Evolutionary conservation across 768 basidiomycete species (phyloP).

Genomic region (Cyclocybe cylindracea): DNA sequence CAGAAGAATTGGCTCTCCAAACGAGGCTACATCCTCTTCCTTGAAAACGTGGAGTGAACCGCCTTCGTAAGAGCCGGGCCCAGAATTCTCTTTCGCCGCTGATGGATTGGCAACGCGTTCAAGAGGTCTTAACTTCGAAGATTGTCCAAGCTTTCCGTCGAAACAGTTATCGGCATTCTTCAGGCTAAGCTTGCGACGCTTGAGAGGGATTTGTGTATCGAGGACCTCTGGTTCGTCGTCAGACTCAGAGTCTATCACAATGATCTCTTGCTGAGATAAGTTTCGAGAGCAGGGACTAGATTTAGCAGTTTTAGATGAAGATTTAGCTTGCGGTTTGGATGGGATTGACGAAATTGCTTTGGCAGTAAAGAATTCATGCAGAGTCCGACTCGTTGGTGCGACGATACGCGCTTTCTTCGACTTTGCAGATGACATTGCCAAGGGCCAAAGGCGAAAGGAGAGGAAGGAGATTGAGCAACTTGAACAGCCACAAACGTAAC

Average conservation of each 20-base stretch:
- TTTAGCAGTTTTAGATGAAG: constrained; percentile 1
- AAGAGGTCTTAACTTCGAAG: background rate
- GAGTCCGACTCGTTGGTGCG: constrained; percentile 34
- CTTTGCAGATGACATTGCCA: constrained; percentile 36
- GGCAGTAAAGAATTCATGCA: constrained; percentile 47
- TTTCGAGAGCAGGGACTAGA: constrained; percentile 1
- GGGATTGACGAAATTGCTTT: constrained; percentile 7
- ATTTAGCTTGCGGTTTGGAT: background rate
- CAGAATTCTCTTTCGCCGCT: too few species aligned
- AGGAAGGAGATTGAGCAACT: background rate
- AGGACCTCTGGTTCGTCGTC: constrained; percentile 43
- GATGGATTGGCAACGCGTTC: too few species aligned
- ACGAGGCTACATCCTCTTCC: constrained; percentile 5
- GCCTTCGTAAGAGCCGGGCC: too few species aligned
- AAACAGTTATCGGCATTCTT: constrained; percentile 8
- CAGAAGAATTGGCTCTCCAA: constrained; percentile 20
- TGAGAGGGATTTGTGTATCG: constrained; percentile 13
- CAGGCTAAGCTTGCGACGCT: constrained; percentile 23
- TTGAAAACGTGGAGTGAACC: background rate
- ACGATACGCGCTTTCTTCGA: constrained; percentile 33
- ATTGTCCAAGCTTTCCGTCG: background rate
- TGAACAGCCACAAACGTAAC: too few species aligned
- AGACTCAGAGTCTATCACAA: constrained; percentile 66
- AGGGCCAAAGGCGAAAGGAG: background rate
- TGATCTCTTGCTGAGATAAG: constrained; percentile 39